Base-by-base conservation (phyloP, 2,329 filamentous ascomycete species). In the Curvularia eragrostidis region DNA sequence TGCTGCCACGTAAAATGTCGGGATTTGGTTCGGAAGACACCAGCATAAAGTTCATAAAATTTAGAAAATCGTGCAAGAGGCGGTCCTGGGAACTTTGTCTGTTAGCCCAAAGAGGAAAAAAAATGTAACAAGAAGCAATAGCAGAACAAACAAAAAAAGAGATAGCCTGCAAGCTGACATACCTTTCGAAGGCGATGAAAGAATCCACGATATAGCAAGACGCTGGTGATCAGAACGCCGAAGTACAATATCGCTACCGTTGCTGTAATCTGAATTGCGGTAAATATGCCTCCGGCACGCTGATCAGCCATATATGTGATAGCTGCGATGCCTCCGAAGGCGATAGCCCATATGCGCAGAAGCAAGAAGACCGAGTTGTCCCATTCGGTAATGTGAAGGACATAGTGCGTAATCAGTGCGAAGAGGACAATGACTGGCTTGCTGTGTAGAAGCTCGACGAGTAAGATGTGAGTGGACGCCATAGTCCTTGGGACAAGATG, bases 131-230 rank as follows among this genome's bases (percentile, higher is more conserved):
- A 30, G 21, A 26, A 46, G 28, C 28, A 10, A 30, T 7, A 13
- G 13, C 3, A 18, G 3, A 19, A 38, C 36, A 18, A 24, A 21
- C 24, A 28, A 36, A n/a, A 24, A 9, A 34, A 28, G 24, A 9
- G 12, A 36, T 15, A 6, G 12, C 12, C 19, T n/a, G 9, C 21
- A 36, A 24, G 13, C 2, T n/a, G 13, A 48, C 48, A 5, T 64
- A 70, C 71, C 59, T 67, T 70, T 48, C 64, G 69, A 10, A 80
- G 66, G 3, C 74, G 75, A 52, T 80, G 79, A 57, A 79, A 79
- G 52, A 77, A 73, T 2, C 70, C 54, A 15, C 79, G 72, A 63
- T 81, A 78, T n/a, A 77, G 52, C 7, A 70, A 23, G 18, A 80
- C 78, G 57, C 77, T 80, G 7, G 61, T 34, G 7, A 54, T 34